A percentile compares a stretch with the other conserved stretches of the same genome.
Conservation (phyloP, 2,329 filamentous ascomycete genomes). For the Elsinoe batatas region DNA sequence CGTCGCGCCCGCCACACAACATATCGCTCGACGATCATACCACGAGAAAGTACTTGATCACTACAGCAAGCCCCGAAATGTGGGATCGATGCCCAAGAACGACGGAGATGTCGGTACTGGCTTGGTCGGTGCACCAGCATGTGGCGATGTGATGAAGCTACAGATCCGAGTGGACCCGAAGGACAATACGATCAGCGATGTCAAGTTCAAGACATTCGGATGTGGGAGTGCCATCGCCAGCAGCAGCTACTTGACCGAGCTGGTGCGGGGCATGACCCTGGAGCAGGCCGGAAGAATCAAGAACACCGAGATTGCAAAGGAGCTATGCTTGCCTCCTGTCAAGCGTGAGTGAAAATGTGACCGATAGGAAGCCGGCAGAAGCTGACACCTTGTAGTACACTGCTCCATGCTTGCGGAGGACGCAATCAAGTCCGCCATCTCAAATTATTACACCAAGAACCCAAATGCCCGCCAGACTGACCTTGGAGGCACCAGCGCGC, state of each 20-base stretch:
- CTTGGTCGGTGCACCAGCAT: constrained; percentile 81
- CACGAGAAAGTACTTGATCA: constrained; percentile 70
- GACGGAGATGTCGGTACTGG: constrained; percentile 80
- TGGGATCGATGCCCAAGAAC: constrained; percentile 68
- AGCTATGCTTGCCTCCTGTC: constrained; percentile 79
- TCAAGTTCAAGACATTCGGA: constrained; percentile 97
- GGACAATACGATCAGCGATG: constrained; percentile 80
- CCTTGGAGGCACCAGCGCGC: constrained; percentile 62
- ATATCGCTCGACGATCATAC: constrained; percentile 42
- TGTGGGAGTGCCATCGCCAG: constrained; percentile 92
- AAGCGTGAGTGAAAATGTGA: constrained; percentile 53
- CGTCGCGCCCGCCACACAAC: constrained; percentile 32
- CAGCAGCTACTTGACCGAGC: constrained; percentile 86
- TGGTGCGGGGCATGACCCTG: constrained; percentile 91
- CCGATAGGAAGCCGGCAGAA: constrained; percentile 4
- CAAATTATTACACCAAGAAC: constrained; percentile 87
- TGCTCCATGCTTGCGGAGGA: constrained; percentile 91
- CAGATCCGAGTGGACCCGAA: constrained; percentile 86
- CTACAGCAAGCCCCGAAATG: constrained; percentile 70
- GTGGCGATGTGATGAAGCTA: constrained; percentile 88
- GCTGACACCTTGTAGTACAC: constrained; percentile 50
- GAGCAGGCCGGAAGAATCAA: constrained; percentile 87
- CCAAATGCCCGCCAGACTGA: constrained; percentile 64
- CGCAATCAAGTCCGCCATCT: constrained; percentile 84
- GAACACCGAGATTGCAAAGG: constrained; percentile 97